Conservation (phyloP, 257 asterid species). For the Solanum pennellii region DNA sequence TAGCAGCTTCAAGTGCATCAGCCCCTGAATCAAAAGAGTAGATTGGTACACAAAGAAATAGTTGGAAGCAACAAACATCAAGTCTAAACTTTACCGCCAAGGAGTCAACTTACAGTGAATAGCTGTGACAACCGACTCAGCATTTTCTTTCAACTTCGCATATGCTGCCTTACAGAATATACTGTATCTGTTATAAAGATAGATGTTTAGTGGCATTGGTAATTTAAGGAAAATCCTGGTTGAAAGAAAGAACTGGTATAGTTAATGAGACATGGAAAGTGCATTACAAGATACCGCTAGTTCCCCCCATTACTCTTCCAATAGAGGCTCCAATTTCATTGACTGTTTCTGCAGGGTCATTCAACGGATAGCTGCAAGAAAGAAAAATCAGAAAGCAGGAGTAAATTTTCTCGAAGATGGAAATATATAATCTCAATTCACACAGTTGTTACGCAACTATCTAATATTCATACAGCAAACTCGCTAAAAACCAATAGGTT, state of each 20-base stretch:
- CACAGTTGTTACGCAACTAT: not conserved
- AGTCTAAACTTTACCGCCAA: not conserved
- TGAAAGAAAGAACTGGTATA: not conserved
- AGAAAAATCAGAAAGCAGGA: not conserved
- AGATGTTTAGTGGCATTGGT: not conserved
- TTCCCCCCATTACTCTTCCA: slow-evolving; percentile 98
- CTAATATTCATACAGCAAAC: not conserved
- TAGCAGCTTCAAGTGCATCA: slow-evolving; percentile 83
- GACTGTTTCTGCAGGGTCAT: slow-evolving; percentile 83
- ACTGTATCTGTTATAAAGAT: slow-evolving; percentile 44
- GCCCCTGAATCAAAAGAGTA: slow-evolving; percentile 60
- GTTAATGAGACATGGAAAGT: not conserved
- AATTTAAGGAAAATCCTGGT: not conserved
- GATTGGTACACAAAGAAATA: not conserved
- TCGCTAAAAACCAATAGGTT: not conserved
- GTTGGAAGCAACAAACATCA: not conserved
- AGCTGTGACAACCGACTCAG: slow-evolving; percentile 32
- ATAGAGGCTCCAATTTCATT: slow-evolving; percentile 69
- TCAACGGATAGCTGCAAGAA: slow-evolving; percentile 83
- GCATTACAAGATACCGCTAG: slow-evolving; percentile 83
- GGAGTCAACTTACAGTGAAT: slow-evolving; percentile 50
- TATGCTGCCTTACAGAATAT: slow-evolving; percentile 90
- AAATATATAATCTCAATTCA: not conserved
- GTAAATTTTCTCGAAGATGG: not conserved
- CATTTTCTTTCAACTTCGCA: slow-evolving; percentile 50